phyloP scores from a whole-genome alignment of 805 yeast genomes.

The Saturnispora galanensis region DNA sequence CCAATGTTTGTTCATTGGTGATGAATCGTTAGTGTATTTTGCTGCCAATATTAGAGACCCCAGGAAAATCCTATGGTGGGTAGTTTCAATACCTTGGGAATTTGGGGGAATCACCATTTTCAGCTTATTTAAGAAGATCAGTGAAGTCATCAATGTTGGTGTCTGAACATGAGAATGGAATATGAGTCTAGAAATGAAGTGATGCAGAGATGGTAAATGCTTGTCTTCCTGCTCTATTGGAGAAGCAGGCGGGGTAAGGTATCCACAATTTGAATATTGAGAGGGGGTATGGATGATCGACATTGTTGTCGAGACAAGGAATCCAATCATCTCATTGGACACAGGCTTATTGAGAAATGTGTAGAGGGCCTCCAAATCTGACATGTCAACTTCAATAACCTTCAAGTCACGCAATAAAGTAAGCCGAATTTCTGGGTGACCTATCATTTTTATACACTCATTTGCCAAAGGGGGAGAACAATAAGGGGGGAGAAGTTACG shows the following conservation, averaged over 20 bases:
- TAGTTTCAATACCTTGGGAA: slow-evolving; percentile 86
- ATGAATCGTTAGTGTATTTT: slow-evolving; percentile 82
- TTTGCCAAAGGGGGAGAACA: too few species aligned
- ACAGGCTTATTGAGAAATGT: slow-evolving; percentile 49
- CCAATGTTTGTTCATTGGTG: slow-evolving; percentile 96
- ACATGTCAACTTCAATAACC: slow-evolving; percentile 20
- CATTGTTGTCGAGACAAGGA: slow-evolving; percentile 47
- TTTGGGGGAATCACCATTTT: slow-evolving; percentile 72
- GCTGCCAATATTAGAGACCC: slow-evolving; percentile 90
- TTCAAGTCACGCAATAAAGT: too few species aligned
- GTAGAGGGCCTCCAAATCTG: slow-evolving; percentile 40
- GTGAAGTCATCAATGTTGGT: slow-evolving; percentile 87
- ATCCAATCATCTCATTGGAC: slow-evolving; percentile 45
- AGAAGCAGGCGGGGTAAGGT: slow-evolving; percentile 33
- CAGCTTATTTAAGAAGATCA: slow-evolving; percentile 72
- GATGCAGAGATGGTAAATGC: slow-evolving; percentile 37
- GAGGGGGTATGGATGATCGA: slow-evolving; percentile 39
- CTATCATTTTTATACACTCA: too few species aligned
- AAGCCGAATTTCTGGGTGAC: too few species aligned
- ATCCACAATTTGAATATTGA: slow-evolving; percentile 28
- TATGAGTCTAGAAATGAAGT: slow-evolving; percentile 66
- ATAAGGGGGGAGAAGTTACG: too few species aligned
- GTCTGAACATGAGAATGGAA: slow-evolving; percentile 85
- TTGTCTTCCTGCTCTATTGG: slow-evolving; percentile 19
- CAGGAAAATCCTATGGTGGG: slow-evolving; percentile 85